A percentile compares a stretch with the other conserved stretches of the same genome.
Evolutionary conservation across 345 rosid species (phyloP).

Genomic region (Aquilaria malaccensis): DNA sequence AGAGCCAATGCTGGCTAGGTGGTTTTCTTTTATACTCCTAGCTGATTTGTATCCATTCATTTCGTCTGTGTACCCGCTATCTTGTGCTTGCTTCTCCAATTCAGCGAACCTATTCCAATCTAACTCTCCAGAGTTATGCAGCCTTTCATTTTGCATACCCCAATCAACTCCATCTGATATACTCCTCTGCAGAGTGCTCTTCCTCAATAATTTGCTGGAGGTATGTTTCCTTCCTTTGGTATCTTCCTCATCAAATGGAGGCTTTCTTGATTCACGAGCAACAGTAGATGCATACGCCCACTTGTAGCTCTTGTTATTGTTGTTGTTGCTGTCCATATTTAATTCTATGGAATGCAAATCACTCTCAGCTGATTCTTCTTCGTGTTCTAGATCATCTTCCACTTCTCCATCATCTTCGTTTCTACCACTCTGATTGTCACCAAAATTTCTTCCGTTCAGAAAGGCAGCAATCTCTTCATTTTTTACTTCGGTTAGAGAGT

Average conservation of each 20-base stretch:
- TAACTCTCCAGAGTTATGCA: conserved; percentile 33
- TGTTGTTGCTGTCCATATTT: conserved; percentile 50
- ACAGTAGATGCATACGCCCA: conserved; percentile 43
- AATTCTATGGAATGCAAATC: conserved; percentile 86
- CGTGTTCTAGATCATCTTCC: conserved; percentile 44
- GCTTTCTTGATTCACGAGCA: conserved; percentile 26
- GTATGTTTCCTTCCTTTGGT: conserved; percentile 58
- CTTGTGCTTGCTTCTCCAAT: conserved; percentile 32
- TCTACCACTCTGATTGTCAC: conserved; percentile 34
- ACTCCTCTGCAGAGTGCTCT: conserved; percentile 62
- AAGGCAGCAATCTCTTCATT: conserved; percentile 51
- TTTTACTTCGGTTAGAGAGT: conserved; percentile 26
- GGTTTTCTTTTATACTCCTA: conserved; percentile 56
- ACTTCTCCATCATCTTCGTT: conserved; percentile 57
- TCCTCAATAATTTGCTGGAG: conserved; percentile 44
- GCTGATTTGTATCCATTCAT: conserved; percentile 51
- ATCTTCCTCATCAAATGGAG: conserved; percentile 35
- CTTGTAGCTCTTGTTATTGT: conserved; percentile 47
- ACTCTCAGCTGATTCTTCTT: conserved; percentile 69
- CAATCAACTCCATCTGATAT: conserved; percentile 81
- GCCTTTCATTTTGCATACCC: conserved; percentile 49
- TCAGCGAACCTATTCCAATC: conserved; percentile 55
- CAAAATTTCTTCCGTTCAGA: conserved; percentile 34
- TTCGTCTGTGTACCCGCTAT: conserved; percentile 49
- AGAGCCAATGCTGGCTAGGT: conserved; percentile 42